Evolutionary conservation across 2,329 filamentous ascomycete species (phyloP), one percentile per base, ranked within the genome.

Genomic region (Falciphora oryzae): DNA sequence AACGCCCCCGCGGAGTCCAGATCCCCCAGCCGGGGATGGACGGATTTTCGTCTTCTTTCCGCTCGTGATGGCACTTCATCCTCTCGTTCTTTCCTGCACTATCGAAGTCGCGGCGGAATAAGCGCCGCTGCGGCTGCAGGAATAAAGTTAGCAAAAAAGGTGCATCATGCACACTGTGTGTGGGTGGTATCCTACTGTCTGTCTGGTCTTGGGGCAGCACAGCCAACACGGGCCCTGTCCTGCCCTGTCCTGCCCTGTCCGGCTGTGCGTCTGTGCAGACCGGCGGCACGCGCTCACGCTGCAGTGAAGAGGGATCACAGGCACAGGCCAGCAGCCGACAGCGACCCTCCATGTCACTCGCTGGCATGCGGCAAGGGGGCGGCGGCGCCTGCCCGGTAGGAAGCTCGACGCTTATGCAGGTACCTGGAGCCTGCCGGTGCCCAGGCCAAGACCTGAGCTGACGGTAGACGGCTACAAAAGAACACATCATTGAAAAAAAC

Each of bases 361-460:
- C 32, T 32, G 32, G 32, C 32, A 32, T 32, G 32, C 32, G 11
- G 32, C 32, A 32, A 32, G 32, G 32, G 11, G n/a, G 29, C 29
- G 32, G 4, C 16, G 3, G 16, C 16, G 6, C 22, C 44, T 53
- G 18, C 7, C 44, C 18, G 14, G 44, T 53, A 6, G 44, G 44
- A 53, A 53, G 44, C 44, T n/a, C 44, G 44, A 53, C 44, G 44
- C 44, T 53, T 53, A 53, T 53, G 44, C 44, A n/a, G 44, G 44
- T 53, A 53, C 44, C 44, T 53, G 44, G 44, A 13, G 44, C 32
- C 13, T 35, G 32, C 32, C 32, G 32, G 10, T 35, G 10, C 32
- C 32, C 13, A 14, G 32, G 32, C 32, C 13, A 14, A 35, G 32
- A 35, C 32, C 32, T 35, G 32, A 14, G 10, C 13, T 11, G 32